Percentiles rank a stretch among this genome's conserved stretches.
These are phyloP conservation scores for Termitomyces sp. DNA, from an alignment of 768 basidiomycete genomes.

Conservation along the genomic window DNA sequence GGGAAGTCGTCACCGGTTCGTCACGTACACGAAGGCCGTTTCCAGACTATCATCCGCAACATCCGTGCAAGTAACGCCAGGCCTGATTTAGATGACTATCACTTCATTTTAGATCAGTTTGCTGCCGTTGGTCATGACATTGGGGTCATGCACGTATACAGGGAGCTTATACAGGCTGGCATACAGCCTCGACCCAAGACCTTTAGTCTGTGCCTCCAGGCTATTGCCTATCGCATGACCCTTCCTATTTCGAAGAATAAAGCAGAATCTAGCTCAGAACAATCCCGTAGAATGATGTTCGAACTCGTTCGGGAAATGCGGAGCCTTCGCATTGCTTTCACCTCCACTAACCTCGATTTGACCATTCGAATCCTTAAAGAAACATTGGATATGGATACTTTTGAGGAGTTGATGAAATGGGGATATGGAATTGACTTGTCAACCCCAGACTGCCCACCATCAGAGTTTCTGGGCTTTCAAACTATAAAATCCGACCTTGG, in stretches of 20 bases:
- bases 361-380: constrained; percentile 64
- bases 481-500: constrained; percentile 6
- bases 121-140: constrained; percentile 67
- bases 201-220: constrained; percentile 59
- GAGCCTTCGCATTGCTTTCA: constrained; percentile 37
- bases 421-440: constrained; percentile 75
- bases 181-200: constrained; percentile 48
- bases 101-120: constrained; percentile 70
- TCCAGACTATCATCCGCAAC: constrained; percentile 63
- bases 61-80: constrained; percentile 49
- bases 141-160: constrained; percentile 55
- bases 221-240: constrained; percentile 61
- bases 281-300: constrained; percentile 42
- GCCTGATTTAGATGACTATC: constrained; percentile 60
- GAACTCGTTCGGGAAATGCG: constrained; percentile 57
- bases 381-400: constrained; percentile 47
- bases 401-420: constrained; percentile 55
- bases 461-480: constrained; percentile 32
- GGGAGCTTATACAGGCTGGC: constrained; percentile 44
- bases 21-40: constrained; percentile 60
- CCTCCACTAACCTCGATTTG: constrained; percentile 60
- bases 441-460: constrained; percentile 62
- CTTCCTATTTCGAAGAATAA: constrained; percentile 43
- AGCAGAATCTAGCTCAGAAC: constrained; percentile 28
- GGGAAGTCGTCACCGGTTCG: constrained; percentile 29